Evolutionary conservation across 192 early-diverging fungal genomes (phyloP), one percentile per base, ranked within the genome.

Genomic region (Umbelopsis sp.): DNA sequence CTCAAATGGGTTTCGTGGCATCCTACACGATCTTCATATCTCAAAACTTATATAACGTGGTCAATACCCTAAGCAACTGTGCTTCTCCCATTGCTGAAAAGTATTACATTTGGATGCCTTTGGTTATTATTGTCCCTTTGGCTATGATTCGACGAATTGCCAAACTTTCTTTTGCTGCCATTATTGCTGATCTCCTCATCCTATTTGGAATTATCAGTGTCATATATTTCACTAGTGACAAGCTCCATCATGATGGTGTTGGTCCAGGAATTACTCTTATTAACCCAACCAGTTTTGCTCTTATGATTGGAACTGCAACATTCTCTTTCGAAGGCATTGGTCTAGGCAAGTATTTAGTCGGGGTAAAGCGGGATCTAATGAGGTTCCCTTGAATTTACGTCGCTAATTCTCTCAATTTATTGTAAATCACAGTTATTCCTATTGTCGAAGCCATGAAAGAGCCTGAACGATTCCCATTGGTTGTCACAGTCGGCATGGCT

Each of bases 11-110:
- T 2, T 96, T 96, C 77, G 90, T 91, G 68, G 95, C 92, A 54
- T 93, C 94, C 0, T 95, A 95, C 68, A 85, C 91, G 62, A 94
- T 97, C 38, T 97, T 97, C 79, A 86, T 97, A 16, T 90, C 93
- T 6, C 90, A 93, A 72, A 97, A 95, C 74, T 81, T 95, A 51
- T 82, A 83, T 14, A 90, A 91, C 29, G 83, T 90, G 45, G 78
- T 91, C 59, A 87, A 90, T 77, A 84, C 88, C 17, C 72, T 89
- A 6, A 88, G 88, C 24, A 79, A 87, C 65, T 94, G 90, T 85
- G 71, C 74, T 38, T 49, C 75, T 69, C 83, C 85, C 65, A 75
- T 86, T 26, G 82, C 87, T 26, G 81, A 83, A 52, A 91, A 91
- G 75, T 86, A 84, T 38, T 96, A 92, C 80, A 89, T 97, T 65